Base-by-base conservation (phyloP, 1,139 yeast species). In the Suhomyces atakaporum region DNA sequence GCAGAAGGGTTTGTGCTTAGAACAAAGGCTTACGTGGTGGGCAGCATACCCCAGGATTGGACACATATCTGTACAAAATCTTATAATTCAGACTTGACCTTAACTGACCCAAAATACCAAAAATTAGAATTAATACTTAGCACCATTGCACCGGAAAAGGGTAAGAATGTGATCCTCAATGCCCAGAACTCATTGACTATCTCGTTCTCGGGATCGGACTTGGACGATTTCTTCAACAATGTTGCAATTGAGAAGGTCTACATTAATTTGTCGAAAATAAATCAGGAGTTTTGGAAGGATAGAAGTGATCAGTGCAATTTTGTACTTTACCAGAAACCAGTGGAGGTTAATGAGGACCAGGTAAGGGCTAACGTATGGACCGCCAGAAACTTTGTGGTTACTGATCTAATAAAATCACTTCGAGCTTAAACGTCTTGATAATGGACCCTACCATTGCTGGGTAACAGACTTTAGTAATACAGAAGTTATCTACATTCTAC, bases 1-100 rank as follows among this genome's bases (percentile, higher is more conserved):
- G 18, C 21, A 10, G 16, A 31, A 2, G 45, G 49, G 29, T 39
- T 35, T 18, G 33, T 60, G 1, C 58, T 52, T 39, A 38, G 35
- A 11, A 43, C 49, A 1, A 37, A 39, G 1, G 64, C 52, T 3
- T 47, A 38, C 21, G 31, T 62, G 1, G 51, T 47, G 1, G 63
- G 53, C 1, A 39, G 47, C 4, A 40, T 47, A 6, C 69, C 69
- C 1, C 33, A 36, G 5, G 62, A 61, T 34, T 46, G 56, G 44
- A 36, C 51, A 4, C 54, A 54, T 12, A 36, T 57, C 2, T 60
- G 65, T 37, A 49, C 53, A n/a, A 63, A 63, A 33, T 33, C 47
- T 7, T 63, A 53, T 40, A 44, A 43, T 2, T 14, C 29, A 8
- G 40, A 44, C 28, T 25, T 33, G 6, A 15, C 33, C 2, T 33